Base-by-base conservation (phyloP, 1,284 basidiomycete species). In the Laetiporus sulphureus region DNA sequence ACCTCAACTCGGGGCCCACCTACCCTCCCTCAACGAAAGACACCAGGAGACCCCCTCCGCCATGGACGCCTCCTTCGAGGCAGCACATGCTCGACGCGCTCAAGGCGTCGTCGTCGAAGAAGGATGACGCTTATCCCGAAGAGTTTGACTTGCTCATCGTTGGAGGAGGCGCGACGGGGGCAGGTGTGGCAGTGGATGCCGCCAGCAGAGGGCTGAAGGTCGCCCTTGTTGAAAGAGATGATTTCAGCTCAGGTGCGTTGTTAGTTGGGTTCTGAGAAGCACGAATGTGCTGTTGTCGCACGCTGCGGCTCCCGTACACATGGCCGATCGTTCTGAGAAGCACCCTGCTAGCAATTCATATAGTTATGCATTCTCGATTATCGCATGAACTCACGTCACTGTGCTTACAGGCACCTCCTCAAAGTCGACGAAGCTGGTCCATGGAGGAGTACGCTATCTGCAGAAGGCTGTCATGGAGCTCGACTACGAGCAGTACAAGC, bases 381-480 rank as follows among this genome's bases (percentile, higher is more conserved):
- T n/a, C n/a, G n/a, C n/a, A n/a, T n/a, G n/a, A n/a, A n/a, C n/a
- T n/a, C n/a, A n/a, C n/a, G n/a, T 30, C 19, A 15, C 5, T 18
- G 7, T 3, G 11, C 8, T 13, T 7, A 7, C 36, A 88, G 89
- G 92, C 13, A 97, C 95, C 0, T 96, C 91, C 3, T 96, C 92
- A 21, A 99, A 99, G 63, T 92, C 89, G 7, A 98, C 95, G 8
- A 98, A 99, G 64, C 83, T 99, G 38, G 93, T 98, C 1, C 95
- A 99, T 66, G 95, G 95, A 21, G 95, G 95, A 44, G 95, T 99
- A 1, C 79, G 95, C 11, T 99, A 99, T 66, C 77, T 99, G 11
- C 94, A 97, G 59, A 98, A 97, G 62, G 95, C 95, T 2, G 77
- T 98, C 40, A 83, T 96, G 60, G 93, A 96, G 61, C 81, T 97